Conservation (phyloP, 495 filamentous ascomycete genomes). For the Penicillium malachiteum region DNA sequence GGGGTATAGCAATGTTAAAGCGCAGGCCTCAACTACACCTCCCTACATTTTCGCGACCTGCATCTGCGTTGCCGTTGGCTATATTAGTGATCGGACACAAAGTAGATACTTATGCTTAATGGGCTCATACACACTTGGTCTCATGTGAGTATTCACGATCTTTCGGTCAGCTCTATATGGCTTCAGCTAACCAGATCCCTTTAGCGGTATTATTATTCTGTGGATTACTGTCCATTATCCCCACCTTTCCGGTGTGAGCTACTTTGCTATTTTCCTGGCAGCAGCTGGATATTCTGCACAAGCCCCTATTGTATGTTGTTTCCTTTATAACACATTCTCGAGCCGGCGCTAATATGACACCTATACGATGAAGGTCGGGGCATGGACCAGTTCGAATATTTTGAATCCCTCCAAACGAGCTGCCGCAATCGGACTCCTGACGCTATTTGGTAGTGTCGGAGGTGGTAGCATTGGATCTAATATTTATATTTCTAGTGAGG, state of each 20-base stretch:
- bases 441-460: conserved; percentile 2
- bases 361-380: neutral
- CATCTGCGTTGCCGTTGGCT: conserved; percentile 2
- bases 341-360: neutral
- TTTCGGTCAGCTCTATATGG: too few species aligned
- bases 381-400: conserved; percentile 8
- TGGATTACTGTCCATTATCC: conserved; percentile 10
- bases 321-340: neutral
- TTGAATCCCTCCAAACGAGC: conserved; percentile 4
- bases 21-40: conserved; percentile 19
- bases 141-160: neutral
- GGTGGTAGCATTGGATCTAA: conserved; percentile 10
- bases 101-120: neutral
- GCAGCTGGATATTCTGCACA: conserved; percentile 10
- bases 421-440: conserved; percentile 4
- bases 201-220: conserved; percentile 12
- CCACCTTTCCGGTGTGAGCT: conserved; percentile 8
- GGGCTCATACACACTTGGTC: conserved; percentile 1
- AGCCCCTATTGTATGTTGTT: conserved; percentile 1
- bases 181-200: too few species aligned
- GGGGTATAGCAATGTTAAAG: conserved; percentile 17
- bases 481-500: conserved; percentile 13
- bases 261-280: conserved; percentile 15
- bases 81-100: conserved; percentile 2
- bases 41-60: conserved; percentile 18